phyloP scores from a whole-genome alignment of 2,329 filamentous ascomycete species.

The Aspergillus viridinutans region DNA sequence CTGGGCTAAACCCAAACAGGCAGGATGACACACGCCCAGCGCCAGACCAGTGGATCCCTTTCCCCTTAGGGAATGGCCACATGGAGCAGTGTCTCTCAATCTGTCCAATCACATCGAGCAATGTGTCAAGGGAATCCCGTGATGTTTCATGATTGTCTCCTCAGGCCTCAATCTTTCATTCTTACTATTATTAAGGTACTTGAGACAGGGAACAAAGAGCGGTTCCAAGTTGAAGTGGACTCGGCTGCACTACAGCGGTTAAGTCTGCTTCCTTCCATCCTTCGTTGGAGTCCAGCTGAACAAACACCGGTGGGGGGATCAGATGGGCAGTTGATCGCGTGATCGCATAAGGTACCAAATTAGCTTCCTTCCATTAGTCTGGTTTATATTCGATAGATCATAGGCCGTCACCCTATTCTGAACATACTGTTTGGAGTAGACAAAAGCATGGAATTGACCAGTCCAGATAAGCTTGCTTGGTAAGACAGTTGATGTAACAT shows the following conservation, averaged over 20 bases:
- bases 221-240: no score
- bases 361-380: neutral
- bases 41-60: conserved; percentile 1
- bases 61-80: neutral
- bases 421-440: no score
- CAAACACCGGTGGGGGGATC: no score
- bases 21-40: conserved; percentile 1
- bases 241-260: no score
- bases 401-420: neutral
- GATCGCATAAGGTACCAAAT: neutral
- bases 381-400: neutral
- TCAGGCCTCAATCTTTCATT: no score
- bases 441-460: neutral
- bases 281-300: no score
- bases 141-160: neutral
- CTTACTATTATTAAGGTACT: no score
- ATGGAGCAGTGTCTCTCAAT: neutral
- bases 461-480: neutral
- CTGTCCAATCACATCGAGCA: neutral
- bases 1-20: neutral
- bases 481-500: neutral
- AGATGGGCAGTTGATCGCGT: neutral
- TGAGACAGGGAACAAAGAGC: no score
- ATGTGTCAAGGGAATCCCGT: neutral
- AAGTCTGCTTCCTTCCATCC: no score